A percentile compares a stretch with the other conserved stretches of the same genome.
Conservation (phyloP, 2,329 filamentous ascomycete genomes). For the Colletotrichum costaricense region DNA sequence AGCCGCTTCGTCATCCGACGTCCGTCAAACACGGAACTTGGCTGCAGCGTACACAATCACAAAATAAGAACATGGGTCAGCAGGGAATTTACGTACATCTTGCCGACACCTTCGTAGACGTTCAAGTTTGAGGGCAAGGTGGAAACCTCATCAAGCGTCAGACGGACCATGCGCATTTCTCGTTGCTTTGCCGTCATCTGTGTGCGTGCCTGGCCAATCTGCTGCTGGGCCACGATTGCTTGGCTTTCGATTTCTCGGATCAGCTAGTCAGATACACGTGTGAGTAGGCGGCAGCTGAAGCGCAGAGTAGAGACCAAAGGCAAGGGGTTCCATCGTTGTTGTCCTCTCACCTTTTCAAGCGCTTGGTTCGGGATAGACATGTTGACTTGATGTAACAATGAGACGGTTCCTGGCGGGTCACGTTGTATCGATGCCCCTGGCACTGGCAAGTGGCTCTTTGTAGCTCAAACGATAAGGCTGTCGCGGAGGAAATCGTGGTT, state of each 20-base stretch:
- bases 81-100: constrained; percentile 76
- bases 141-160: constrained; percentile 87
- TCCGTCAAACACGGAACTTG: neutral
- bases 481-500: neutral
- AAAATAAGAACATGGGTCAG: neutral
- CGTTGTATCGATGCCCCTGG: neutral
- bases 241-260: constrained; percentile 95
- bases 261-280: constrained; percentile 64
- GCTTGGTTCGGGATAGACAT: constrained; percentile 98
- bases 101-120: constrained; percentile 95
- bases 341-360: constrained; percentile 80
- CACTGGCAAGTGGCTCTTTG: neutral
- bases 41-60: neutral
- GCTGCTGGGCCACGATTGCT: constrained; percentile 88
- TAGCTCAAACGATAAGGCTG: neutral
- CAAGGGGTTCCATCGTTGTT: neutral
- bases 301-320: neutral
- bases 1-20: neutral
- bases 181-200: constrained; percentile 89
- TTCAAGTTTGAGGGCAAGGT: constrained; percentile 79
- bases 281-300: constrained; percentile 23
- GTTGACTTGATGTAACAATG: constrained; percentile 40
- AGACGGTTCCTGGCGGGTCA: neutral
- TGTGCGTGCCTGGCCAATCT: constrained; percentile 86
- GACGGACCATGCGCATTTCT: constrained; percentile 87